These are phyloP conservation scores for Suillus sp. DNA, from an alignment of 768 basidiomycete genomes.

Conservation along the genomic window DNA sequence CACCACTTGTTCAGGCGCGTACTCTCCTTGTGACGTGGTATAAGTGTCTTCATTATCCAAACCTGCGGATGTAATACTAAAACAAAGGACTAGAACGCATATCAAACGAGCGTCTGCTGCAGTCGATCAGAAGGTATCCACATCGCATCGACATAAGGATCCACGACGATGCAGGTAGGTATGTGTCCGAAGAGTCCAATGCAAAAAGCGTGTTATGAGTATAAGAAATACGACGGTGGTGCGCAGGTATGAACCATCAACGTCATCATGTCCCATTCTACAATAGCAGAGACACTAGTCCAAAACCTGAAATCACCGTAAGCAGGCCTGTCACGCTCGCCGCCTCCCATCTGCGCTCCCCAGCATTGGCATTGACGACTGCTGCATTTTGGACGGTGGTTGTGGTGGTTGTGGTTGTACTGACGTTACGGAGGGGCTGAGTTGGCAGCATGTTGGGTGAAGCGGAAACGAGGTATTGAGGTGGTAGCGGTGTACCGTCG, in stretches of 20 bases:
- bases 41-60: slow-evolving; percentile 17
- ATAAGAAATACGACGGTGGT: slow-evolving; percentile 5
- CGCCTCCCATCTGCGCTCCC: slow-evolving; percentile 26
- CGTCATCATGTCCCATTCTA: slow-evolving; percentile 12
- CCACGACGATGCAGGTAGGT: slow-evolving; percentile 20
- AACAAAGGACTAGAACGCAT: slow-evolving; percentile 16
- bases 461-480: slow-evolving; percentile 63
- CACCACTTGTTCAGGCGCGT: background rate
- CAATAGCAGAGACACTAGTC: slow-evolving; percentile 27
- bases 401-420: slow-evolving; percentile 26
- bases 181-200: slow-evolving; percentile 28
- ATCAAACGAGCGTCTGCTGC: slow-evolving; percentile 24
- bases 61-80: slow-evolving; percentile 18
- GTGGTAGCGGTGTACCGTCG: slow-evolving; percentile 77
- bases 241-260: background rate
- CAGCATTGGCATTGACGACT: slow-evolving; percentile 25
- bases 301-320: slow-evolving; percentile 23
- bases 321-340: slow-evolving; percentile 17
- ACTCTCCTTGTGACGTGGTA: background rate
- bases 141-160: slow-evolving; percentile 11
- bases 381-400: slow-evolving; percentile 13
- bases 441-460: slow-evolving; percentile 90
- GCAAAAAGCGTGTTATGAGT: slow-evolving; percentile 17
- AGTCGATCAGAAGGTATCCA: slow-evolving; percentile 13
- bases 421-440: slow-evolving; percentile 57